Conservation (phyloP, 768 basidiomycete genomes). For the Phylloporus arenicola region DNA sequence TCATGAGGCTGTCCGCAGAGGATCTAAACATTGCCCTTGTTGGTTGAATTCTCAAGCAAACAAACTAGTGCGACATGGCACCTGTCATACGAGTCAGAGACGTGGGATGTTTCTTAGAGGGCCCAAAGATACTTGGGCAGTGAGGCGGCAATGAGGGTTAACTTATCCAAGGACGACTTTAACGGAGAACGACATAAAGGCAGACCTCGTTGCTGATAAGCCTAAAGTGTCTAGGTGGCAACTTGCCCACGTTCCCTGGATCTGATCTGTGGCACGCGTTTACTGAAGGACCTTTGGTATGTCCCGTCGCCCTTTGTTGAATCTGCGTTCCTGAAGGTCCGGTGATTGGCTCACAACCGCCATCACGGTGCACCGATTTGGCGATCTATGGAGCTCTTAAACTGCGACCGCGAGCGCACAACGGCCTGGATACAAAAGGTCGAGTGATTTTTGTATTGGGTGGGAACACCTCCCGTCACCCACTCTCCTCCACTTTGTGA, state of each 20-base stretch:
- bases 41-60: too few species aligned
- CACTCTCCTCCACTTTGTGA: not conserved
- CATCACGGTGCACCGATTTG: not conserved
- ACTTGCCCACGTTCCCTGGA: not conserved
- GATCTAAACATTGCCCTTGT: too few species aligned
- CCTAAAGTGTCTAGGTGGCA: not conserved
- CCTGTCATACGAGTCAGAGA: too few species aligned
- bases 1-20: too few species aligned
- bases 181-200: not conserved
- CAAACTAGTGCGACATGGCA: too few species aligned
- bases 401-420: not conserved
- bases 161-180: not conserved
- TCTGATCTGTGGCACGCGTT: not conserved
- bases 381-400: not conserved
- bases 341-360: not conserved
- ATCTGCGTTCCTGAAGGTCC: not conserved
- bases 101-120: too few species aligned
- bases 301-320: not conserved
- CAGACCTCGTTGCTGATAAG: not conserved
- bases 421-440: slow-evolving; percentile 13
- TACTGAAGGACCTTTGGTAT: not conserved
- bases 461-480: slow-evolving; percentile 13
- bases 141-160: not conserved
- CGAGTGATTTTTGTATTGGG: not conserved
- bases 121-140: too few species aligned